Percentiles rank a stretch among this genome's conserved stretches.
phyloP scores from a whole-genome alignment of 352 stramenopile genomes.

The Pythium aphanidermatum region DNA sequence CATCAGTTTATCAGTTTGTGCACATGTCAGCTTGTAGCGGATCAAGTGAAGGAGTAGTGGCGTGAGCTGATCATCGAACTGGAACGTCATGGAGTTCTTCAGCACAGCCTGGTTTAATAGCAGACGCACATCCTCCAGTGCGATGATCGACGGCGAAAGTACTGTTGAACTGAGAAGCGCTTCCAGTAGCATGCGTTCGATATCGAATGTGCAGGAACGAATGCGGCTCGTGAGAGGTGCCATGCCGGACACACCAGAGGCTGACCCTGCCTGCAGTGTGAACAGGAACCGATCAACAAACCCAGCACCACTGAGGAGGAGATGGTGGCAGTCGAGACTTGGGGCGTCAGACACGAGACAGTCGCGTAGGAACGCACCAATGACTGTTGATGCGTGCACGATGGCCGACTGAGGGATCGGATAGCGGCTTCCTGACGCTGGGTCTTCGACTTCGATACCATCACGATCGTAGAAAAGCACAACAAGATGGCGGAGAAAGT shows the following conservation, averaged over 20 bases:
- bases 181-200: conserved; percentile 18
- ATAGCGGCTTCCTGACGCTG: conserved; percentile 5
- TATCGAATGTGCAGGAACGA: conserved; percentile 20
- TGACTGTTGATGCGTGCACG: conserved; percentile 11
- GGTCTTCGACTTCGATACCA: conserved; percentile 18
- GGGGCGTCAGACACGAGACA: conserved; percentile 5
- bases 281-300: conserved; percentile 51
- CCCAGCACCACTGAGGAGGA: conserved; percentile 24
- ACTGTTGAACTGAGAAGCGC: not conserved
- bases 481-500: conserved; percentile 8
- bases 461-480: conserved; percentile 24
- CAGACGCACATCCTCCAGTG: conserved; percentile 28
- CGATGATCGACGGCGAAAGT: not conserved
- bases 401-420: conserved; percentile 10
- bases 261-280: conserved; percentile 19
- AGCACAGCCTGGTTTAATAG: conserved; percentile 37
- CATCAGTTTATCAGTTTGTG: conserved; percentile 42
- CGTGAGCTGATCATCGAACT: conserved; percentile 26
- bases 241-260: not conserved
- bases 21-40: not conserved
- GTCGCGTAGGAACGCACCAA: conserved; percentile 17
- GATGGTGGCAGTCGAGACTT: conserved; percentile 15
- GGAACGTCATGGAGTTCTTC: conserved; percentile 36
- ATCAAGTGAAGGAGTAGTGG: conserved; percentile 15
- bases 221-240: conserved; percentile 12